phyloP scores from a whole-genome alignment of 345 rosid species.

The Citrus inodora region DNA sequence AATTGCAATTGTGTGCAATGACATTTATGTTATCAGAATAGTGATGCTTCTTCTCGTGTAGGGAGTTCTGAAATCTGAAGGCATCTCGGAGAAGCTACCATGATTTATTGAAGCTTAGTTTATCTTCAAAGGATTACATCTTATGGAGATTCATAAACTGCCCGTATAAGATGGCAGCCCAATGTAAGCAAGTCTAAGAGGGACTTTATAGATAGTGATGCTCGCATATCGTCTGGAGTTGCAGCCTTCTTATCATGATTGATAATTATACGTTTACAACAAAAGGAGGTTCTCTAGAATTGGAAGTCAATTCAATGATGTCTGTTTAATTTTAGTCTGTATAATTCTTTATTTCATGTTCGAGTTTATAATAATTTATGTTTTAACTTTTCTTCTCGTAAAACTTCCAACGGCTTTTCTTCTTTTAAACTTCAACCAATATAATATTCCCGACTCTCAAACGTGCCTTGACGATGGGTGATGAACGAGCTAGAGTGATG shows the following conservation, averaged over 20 bases:
- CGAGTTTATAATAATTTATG: background rate
- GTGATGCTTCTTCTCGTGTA: background rate
- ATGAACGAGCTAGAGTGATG: no score
- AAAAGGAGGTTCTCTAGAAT: background rate
- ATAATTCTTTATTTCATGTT: background rate
- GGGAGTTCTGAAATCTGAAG: background rate
- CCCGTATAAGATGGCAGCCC: background rate
- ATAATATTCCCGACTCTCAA: no score
- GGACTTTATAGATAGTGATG: background rate
- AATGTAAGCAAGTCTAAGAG: background rate
- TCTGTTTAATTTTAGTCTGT: background rate
- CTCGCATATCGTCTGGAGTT: background rate
- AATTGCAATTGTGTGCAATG: background rate
- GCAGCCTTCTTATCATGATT: background rate
- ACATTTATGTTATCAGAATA: background rate
- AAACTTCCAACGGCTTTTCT: no score
- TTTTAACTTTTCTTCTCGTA: no score
- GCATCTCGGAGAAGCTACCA: background rate
- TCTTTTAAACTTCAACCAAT: no score
- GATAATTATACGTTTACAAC: background rate
- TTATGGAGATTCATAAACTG: background rate
- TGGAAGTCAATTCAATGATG: background rate
- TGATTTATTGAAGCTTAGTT: background rate
- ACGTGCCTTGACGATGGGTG: no score
- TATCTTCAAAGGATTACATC: background rate